Evolutionary conservation across 108 stramenopile species (phyloP).

Genomic region (Discostella pseudostelligera): DNA sequence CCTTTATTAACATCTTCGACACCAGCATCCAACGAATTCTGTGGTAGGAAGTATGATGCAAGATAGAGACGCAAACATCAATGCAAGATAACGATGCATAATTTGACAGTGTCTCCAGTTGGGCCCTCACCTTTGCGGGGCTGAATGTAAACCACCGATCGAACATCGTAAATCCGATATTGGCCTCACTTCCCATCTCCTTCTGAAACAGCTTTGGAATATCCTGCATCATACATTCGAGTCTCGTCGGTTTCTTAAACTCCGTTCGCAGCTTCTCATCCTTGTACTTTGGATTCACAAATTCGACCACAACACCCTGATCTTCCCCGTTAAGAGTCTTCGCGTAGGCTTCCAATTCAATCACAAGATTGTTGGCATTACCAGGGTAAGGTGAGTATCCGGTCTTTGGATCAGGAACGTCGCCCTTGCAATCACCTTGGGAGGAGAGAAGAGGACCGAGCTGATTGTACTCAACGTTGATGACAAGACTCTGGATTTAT

Average conservation of each 20-base stretch:
- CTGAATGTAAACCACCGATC: constrained; percentile 95
- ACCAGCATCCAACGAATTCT: constrained; percentile 90
- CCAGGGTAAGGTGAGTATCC: constrained; percentile 95
- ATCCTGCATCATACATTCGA: constrained; percentile 97
- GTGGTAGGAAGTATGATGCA: background rate
- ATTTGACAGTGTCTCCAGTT: background rate
- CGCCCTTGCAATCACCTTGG: constrained; percentile 78
- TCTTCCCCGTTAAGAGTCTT: constrained; percentile 68
- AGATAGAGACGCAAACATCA: background rate
- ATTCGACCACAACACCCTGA: constrained; percentile 87
- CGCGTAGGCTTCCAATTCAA: constrained; percentile 84
- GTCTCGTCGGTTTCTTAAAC: constrained; percentile 98
- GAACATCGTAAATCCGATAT: constrained; percentile 96
- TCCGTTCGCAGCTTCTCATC: constrained; percentile 81
- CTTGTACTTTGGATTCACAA: constrained; percentile 99
- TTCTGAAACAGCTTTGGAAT: constrained; percentile 95
- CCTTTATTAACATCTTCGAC: constrained; percentile 78
- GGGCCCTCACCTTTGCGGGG: constrained; percentile 80
- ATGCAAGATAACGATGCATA: background rate
- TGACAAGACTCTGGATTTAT: constrained; percentile 66
- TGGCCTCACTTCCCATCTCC: constrained; percentile 80
- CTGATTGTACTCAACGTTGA: constrained; percentile 99
- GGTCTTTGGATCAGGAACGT: constrained; percentile 87
- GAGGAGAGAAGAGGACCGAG: constrained; percentile 91
- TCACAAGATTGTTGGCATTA: constrained; percentile 95